phyloP scores from a whole-genome alignment of 1,284 basidiomycete genomes.

The Ganoderma lucidum region DNA sequence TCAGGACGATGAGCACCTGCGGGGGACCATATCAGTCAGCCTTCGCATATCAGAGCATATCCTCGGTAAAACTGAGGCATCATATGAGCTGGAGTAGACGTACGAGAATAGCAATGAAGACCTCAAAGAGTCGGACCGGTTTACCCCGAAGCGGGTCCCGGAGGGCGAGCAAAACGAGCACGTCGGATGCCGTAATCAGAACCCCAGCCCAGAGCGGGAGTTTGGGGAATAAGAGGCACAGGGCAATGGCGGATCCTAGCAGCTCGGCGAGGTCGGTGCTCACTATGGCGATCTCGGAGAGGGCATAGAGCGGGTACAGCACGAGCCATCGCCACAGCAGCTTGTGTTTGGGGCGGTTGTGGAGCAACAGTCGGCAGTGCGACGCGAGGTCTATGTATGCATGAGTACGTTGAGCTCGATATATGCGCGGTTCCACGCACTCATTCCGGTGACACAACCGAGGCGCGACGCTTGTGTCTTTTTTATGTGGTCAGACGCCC shows the following conservation, averaged over 20 bases:
- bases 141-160: constrained; percentile 64
- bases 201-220: constrained; percentile 86
- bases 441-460: constrained; percentile 75
- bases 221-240: constrained; percentile 84
- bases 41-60: too few species aligned
- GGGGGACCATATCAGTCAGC: neutral
- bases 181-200: constrained; percentile 85
- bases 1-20: constrained; percentile 81
- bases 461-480: constrained; percentile 69
- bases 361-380: constrained; percentile 76
- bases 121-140: constrained; percentile 79
- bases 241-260: constrained; percentile 81
- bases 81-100: constrained; percentile 28
- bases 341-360: constrained; percentile 70
- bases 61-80: neutral
- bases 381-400: constrained; percentile 65
- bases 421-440: constrained; percentile 45
- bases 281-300: constrained; percentile 87
- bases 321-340: constrained; percentile 69
- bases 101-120: constrained; percentile 68
- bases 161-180: constrained; percentile 77
- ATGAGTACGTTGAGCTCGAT: constrained; percentile 14
- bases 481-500: constrained; percentile 24
- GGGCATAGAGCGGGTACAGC: constrained; percentile 73
- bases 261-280: constrained; percentile 81